phyloP scores from a whole-genome alignment of 2,329 filamentous ascomycete species.

The Malbranchea cinnamomea region DNA sequence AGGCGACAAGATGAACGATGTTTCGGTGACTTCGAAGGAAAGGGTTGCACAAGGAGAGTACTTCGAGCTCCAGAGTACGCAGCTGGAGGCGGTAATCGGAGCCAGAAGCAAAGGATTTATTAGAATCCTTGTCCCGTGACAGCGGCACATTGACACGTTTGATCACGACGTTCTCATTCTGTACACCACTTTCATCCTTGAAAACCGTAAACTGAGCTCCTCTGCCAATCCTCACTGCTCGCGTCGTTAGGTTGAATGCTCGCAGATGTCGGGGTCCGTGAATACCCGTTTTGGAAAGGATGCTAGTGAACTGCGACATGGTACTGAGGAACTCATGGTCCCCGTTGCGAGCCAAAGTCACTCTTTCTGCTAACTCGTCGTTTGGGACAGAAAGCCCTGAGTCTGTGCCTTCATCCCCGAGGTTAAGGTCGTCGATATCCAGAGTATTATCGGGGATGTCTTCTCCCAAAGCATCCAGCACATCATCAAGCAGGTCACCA shows the following conservation, averaged over 20 bases:
- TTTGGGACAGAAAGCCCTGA: too few relatives aligned
- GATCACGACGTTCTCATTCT: conserved; percentile 15
- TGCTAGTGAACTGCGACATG: conserved; percentile 15
- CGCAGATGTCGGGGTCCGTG: conserved; percentile 14
- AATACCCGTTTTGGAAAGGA: conserved; percentile 16
- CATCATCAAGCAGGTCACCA: conserved; percentile 3
- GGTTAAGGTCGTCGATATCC: conserved; percentile 9
- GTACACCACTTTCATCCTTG: conserved; percentile 8
- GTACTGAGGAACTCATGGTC: conserved; percentile 14
- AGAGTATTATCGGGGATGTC: not conserved
- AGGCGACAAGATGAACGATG: conserved; percentile 14
- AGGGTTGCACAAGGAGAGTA: conserved; percentile 16
- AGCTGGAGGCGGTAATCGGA: conserved; percentile 15
- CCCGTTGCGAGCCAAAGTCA: conserved; percentile 16
- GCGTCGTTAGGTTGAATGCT: conserved; percentile 11
- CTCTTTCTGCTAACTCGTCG: conserved; percentile 13
- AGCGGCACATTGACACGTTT: conserved; percentile 17
- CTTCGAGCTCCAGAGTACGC: conserved; percentile 14
- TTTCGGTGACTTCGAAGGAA: conserved; percentile 15
- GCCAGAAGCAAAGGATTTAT: conserved; percentile 12
- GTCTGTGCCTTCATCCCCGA: too few relatives aligned
- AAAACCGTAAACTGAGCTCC: conserved; percentile 17
- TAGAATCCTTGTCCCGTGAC: conserved; percentile 9
- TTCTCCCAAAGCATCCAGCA: conserved; percentile 1
- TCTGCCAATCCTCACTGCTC: conserved; percentile 14